Evolutionary conservation across 1,284 basidiomycete species (phyloP), one percentile per base, ranked within the genome.

Genomic region (Malassezia japonica): DNA sequence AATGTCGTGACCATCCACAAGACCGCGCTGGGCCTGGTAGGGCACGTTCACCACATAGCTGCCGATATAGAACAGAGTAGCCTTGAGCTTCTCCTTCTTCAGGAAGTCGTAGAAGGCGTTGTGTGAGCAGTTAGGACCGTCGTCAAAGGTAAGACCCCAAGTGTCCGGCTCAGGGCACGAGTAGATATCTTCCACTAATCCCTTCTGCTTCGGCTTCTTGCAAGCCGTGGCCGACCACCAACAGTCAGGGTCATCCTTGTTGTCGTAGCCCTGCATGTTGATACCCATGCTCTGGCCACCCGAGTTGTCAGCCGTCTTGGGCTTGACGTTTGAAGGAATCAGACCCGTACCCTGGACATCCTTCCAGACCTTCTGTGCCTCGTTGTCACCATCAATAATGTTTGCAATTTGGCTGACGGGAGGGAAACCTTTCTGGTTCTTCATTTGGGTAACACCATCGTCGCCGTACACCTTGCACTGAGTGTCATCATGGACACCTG

Each of bases 21-120:
- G 20, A 27, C 49, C 57, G 33, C 77, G 70, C 54, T 77, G 72
- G 13, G 77, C 78, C 65, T 80, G 76, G 12, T 77, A 61, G 6
- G 78, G 78, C 77, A 77, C 78, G 65, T 79, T 74, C 44, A 78
- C 57, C 24, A 33, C 45, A 31, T 56, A 55, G 45, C 27, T 35
- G n/a, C 59, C 59, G 18, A 65, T 56, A 47, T 61, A 62, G 34
- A 60, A 63, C 20, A 65, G 33, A 12, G 59, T 51, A 15, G 56
- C 59, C 27, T 49, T 48, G 20, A 55, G 49, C 15, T 53, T 49
- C 13, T 58, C 48, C 12, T 41, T 6, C 7, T 27, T 15, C 13
- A 60, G 34, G 38, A 41, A 55, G 38, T 58, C 47, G 46, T 58
- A 58, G 46, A 60, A 46, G 1, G 28, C 45, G n/a, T 57, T 57